Evolutionary conservation across 768 basidiomycete species (phyloP), one percentile per base, ranked within the genome.

Genomic region (Dioszegia aurantiaca): DNA sequence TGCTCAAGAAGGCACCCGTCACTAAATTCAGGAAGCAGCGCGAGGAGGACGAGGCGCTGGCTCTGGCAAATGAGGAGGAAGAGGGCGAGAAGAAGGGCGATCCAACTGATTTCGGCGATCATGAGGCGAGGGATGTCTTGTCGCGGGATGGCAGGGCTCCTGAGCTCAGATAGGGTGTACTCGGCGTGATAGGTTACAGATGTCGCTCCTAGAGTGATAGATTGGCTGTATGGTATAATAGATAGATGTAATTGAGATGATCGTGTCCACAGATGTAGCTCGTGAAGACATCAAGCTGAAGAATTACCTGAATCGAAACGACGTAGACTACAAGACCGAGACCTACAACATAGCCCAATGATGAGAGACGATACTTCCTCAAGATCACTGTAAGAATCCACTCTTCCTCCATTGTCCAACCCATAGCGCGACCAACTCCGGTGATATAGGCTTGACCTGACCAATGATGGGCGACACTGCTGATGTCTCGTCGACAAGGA

Each of bases 371-470:
- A 37, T 51, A 17, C 12, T 31, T 19, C 47, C 47, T 31, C 10
- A 6, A 17, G 14, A 36, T 36, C 17, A 73, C 33, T 64, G 61
- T 33, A 74, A 55, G 62, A 82, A 82, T 14, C 78, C 78, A 14
- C 73, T 77, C 47, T 76, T 65, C 56, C 75, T 77, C 81, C 81
- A 82, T 14, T 77, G 70, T 17, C 53, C 64, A 1, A 79, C 75
- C 81, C 81, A 82, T 40, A 79, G 79, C 16, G 63, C 72, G 1
- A 82, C 78, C 33, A 82, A 58, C 23, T 55, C 75, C 1, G 72
- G 63, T 40, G 65, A 67, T 33, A 80, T 57, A 4, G 78, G 60
- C 19, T 77, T 75, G 23, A 75, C 63, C 10, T 55, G 54, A 3
- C 59, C 60, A 30, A 81, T 76, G 55, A 71, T 77, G 1, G 77